Conservation (phyloP, 2,329 filamentous ascomycete species). For the Calonectria crousiana region DNA sequence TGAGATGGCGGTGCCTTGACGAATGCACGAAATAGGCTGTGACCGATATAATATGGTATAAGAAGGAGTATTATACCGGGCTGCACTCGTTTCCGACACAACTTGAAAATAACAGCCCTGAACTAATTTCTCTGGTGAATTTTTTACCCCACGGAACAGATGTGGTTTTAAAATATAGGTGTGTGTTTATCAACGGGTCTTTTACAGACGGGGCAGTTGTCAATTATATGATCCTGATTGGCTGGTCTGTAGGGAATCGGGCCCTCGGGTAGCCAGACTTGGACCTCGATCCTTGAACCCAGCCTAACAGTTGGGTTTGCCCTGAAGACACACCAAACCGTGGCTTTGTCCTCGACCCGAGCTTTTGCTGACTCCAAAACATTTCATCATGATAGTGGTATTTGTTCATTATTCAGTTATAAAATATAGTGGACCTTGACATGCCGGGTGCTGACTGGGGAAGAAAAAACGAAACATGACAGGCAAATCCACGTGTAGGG, state of each 20-base stretch:
- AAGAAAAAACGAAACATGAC: background rate
- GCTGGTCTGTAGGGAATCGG: background rate
- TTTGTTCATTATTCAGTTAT: background rate
- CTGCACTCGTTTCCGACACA: background rate
- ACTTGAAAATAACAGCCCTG: background rate
- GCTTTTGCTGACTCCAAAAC: background rate
- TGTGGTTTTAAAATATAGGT: background rate
- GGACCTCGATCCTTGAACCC: constrained; percentile 5
- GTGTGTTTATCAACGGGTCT: constrained; percentile 18
- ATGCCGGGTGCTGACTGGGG: background rate
- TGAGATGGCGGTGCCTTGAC: background rate
- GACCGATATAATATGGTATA: background rate
- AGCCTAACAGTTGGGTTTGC: constrained; percentile 5
- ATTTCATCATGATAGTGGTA: background rate
- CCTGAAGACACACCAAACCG: background rate
- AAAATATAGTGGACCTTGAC: background rate
- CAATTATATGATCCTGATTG: constrained; percentile 28
- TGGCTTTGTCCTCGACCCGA: background rate
- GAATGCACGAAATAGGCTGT: background rate
- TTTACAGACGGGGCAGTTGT: constrained; percentile 28
- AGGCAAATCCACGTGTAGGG: background rate
- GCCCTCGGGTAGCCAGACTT: constrained; percentile 16
- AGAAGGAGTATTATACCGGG: background rate
- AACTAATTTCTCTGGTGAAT: background rate
- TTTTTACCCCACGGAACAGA: background rate